A percentile compares a stretch with the other conserved stretches of the same genome.
phyloP scores from a whole-genome alignment of 169 alveolate genomes.

The Condylostoma magnum region DNA sequence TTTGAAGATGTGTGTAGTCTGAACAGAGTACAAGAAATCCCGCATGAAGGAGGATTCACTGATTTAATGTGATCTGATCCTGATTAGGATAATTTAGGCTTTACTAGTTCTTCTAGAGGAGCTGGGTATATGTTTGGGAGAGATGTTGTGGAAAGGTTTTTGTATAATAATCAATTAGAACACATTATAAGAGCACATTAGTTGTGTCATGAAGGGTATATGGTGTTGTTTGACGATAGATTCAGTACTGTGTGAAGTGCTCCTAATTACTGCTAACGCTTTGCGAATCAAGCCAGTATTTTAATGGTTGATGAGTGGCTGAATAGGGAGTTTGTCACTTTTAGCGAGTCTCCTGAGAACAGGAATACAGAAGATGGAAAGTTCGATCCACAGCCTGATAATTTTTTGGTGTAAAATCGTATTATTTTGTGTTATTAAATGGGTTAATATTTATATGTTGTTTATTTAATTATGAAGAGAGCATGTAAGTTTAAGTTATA shows the following conservation, averaged over 20 bases:
- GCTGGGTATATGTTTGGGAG: conserved; percentile 85
- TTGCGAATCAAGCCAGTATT: conserved; percentile 33
- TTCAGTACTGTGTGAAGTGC: conserved; percentile 87
- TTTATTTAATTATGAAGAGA: too few species aligned
- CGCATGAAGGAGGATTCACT: conserved; percentile 82
- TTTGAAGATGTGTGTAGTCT: conserved; percentile 63
- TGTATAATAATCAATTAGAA: conserved; percentile 56
- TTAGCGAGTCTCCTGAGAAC: conserved; percentile 27
- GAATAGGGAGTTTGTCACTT: conserved; percentile 7
- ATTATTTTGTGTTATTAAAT: too few species aligned
- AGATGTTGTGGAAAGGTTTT: conserved; percentile 68
- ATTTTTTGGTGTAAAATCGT: conserved; percentile 28
- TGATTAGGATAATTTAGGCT: conserved; percentile 66
- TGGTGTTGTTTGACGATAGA: conserved; percentile 61
- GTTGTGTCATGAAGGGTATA: conserved; percentile 79
- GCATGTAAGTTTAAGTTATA: too few species aligned
- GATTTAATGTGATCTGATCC: conserved; percentile 90
- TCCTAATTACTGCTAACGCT: conserved; percentile 80
- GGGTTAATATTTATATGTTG: too few species aligned
- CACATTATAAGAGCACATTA: conserved; percentile 80
- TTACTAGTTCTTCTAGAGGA: conserved; percentile 71
- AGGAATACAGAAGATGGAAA: neutral
- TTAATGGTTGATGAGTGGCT: conserved; percentile 27
- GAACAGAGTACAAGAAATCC: conserved; percentile 77
- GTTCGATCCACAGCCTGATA: conserved; percentile 28